Percentiles rank a stretch among this genome's conserved stretches.
phyloP scores from a whole-genome alignment of 805 yeast genomes.

The Schwanniomyces polymorphus region DNA sequence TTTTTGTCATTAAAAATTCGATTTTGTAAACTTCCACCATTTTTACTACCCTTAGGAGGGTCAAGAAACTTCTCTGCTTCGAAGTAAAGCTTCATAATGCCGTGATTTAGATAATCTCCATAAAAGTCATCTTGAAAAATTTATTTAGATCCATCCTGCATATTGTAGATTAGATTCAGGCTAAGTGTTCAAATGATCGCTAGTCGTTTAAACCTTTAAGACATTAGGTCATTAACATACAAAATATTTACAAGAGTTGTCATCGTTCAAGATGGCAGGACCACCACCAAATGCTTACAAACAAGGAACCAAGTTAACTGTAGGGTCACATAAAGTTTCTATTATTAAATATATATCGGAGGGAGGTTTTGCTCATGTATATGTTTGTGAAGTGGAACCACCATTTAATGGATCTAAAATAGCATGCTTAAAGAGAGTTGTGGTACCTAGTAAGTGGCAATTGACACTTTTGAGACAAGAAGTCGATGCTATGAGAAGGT shows the following conservation, averaged over 20 bases:
- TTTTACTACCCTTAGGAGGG: conserved; percentile 18
- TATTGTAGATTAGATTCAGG: not conserved
- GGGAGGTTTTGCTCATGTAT: conserved; percentile 97
- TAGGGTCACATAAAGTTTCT: conserved; percentile 77
- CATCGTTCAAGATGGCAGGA: conserved; percentile 10
- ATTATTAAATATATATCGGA: conserved; percentile 74
- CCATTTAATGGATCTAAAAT: conserved; percentile 49
- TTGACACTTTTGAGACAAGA: conserved; percentile 85
- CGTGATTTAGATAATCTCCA: not conserved
- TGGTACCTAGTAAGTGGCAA: conserved; percentile 86
- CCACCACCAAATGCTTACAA: conserved; percentile 64
- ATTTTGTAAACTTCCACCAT: conserved; percentile 31
- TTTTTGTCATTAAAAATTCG: conserved; percentile 36
- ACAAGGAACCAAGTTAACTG: conserved; percentile 77
- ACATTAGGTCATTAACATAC: not conserved
- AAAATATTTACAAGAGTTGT: not conserved
- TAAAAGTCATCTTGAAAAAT: conserved; percentile 1
- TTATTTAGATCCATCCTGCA: not conserved
- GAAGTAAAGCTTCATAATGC: conserved; percentile 40
- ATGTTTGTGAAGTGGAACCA: conserved; percentile 65
- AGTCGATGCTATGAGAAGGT: conserved; percentile 94
- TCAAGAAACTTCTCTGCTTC: conserved; percentile 41
- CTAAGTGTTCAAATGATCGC: not conserved
- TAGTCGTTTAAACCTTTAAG: not conserved
- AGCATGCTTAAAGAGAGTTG: conserved; percentile 93